Base-by-base conservation (phyloP, 2,329 filamentous ascomycete species). In the Dactylellina cionopaga region DNA sequence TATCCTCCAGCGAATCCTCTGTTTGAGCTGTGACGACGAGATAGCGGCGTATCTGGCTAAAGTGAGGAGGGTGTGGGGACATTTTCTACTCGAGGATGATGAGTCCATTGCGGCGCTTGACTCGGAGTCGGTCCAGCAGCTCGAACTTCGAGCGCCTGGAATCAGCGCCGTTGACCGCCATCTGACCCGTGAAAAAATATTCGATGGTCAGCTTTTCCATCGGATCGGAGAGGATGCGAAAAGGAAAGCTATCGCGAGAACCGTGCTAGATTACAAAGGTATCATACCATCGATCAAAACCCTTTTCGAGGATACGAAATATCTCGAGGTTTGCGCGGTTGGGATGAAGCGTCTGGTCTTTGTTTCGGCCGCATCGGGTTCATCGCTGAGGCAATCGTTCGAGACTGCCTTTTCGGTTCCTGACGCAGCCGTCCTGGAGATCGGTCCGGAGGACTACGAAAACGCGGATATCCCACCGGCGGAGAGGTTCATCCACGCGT, bases 261-360 rank as follows among this genome's bases (percentile, higher is more conserved):
- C 9, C 2, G 2, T 56, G 1, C 17, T 27, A 41, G 29, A 19
- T 10, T 56, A 43, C 22, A n/a, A 25, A 6, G 35, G 52, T n/a
- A 56, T 56, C 9, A 7, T 56, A 7, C n/a, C n/a, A n/a, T n/a
- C n/a, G n/a, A n/a, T n/a, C n/a, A n/a, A n/a, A n/a, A n/a, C n/a
- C n/a, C n/a, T 56, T 25, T 56, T 56, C 13, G 52, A 56, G 31
- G 52, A 56, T 43, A 56, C 22, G 3, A 56, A 56, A 43, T 56
- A 56, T 25, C 22, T 56, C 19, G 52, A 56, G 5, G 24, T 22
- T 2, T 56, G 35, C n/a, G 24, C 29, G 39, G 43, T 17, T 15
- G 35, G 22, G 25, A 43, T 56, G 35, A 3, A 10, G 19, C 22
- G 39, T 1, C n/a, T n/a, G n/a, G n/a, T n/a, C n/a, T n/a, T n/a